Percentiles rank a stretch among this genome's conserved stretches.
phyloP scores from a whole-genome alignment of 768 basidiomycete species.

The Crepidotus variabilis region DNA sequence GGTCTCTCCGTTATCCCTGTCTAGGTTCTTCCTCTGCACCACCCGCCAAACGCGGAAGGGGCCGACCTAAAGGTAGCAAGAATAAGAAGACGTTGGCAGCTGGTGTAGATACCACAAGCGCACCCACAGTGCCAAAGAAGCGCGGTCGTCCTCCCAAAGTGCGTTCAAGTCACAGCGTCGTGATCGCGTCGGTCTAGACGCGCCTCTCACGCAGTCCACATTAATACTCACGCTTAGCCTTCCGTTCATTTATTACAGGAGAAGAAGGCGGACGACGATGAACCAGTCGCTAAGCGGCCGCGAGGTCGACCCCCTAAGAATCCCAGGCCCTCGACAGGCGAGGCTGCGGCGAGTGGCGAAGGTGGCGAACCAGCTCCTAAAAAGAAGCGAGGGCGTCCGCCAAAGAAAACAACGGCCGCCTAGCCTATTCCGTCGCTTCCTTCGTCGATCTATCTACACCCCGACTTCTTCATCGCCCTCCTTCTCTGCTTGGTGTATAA shows the following conservation, averaged over 20 bases:
- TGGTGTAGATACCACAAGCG: conserved; percentile 25
- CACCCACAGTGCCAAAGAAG: conserved; percentile 42
- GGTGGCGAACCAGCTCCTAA: conserved; percentile 47
- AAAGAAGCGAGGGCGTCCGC: conserved; percentile 75
- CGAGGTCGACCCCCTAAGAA: conserved; percentile 75
- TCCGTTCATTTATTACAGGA: conserved; percentile 26
- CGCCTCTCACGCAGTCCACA: conserved; percentile 9
- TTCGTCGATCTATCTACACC: conserved; percentile 15
- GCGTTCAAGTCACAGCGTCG: conserved; percentile 12
- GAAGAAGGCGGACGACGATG: conserved; percentile 45
- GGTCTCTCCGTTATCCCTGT: conserved; percentile 23
- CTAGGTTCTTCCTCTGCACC: conserved; percentile 36
- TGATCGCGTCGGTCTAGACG: background rate
- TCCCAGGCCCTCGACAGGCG: conserved; percentile 43
- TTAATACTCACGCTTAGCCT: conserved; percentile 15
- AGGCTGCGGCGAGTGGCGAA: conserved; percentile 30
- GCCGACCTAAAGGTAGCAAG: conserved; percentile 89
- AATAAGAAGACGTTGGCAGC: conserved; percentile 42
- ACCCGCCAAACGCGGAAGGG: conserved; percentile 73
- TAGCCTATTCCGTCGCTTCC: conserved; percentile 10
- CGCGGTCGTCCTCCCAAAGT: conserved; percentile 71
- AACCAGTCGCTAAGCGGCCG: conserved; percentile 57
- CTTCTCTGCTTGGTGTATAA: conserved; percentile 6
- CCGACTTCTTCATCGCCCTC: conserved; percentile 12
- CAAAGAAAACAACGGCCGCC: conserved; percentile 40